phyloP scores from a whole-genome alignment of 768 basidiomycete species.

The Lactarius deliciosus region DNA sequence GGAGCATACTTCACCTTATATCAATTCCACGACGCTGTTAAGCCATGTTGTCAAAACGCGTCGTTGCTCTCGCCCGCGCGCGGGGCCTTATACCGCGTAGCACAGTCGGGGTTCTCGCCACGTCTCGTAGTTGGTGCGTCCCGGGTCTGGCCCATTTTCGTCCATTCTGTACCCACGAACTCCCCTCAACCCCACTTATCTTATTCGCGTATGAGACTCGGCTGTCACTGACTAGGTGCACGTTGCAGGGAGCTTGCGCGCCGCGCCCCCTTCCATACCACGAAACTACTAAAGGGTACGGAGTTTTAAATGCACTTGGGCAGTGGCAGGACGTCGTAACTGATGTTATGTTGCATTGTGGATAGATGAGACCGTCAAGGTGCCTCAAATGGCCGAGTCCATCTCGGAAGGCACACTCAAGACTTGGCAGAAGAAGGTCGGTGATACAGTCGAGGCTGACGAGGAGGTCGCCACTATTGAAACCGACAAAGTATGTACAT shows the following conservation, averaged over 20 bases:
- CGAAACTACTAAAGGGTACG: conserved; percentile 67
- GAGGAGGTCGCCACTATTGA: conserved; percentile 98
- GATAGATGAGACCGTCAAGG: conserved; percentile 87
- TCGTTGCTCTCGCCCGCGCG: conserved; percentile 28
- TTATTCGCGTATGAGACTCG: not conserved
- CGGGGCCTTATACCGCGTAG: conserved; percentile 25
- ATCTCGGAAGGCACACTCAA: conserved; percentile 97
- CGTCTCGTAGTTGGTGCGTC: conserved; percentile 29
- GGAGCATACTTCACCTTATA: conserved; percentile 3
- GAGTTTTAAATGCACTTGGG: conserved; percentile 13
- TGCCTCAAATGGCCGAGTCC: conserved; percentile 97
- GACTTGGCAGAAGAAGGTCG: conserved; percentile 90
- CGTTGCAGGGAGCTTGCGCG: conserved; percentile 47
- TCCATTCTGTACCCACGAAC: not conserved
- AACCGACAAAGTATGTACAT: conserved; percentile 84
- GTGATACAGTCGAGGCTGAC: conserved; percentile 86
- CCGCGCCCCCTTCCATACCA: conserved; percentile 67
- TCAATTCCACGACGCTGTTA: not conserved
- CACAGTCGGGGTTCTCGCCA: conserved; percentile 21
- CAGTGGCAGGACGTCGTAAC: conserved; percentile 15
- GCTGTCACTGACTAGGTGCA: conserved; percentile 13
- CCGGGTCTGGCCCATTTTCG: not conserved
- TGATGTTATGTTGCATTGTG: conserved; percentile 10
- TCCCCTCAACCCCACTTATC: conserved; percentile 14
- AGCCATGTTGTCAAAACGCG: conserved; percentile 30